Evolutionary conservation across 129 eudicot genomes (phyloP), one percentile per base, ranked within the genome.

Genomic region (Oenanthe sinensis): DNA sequence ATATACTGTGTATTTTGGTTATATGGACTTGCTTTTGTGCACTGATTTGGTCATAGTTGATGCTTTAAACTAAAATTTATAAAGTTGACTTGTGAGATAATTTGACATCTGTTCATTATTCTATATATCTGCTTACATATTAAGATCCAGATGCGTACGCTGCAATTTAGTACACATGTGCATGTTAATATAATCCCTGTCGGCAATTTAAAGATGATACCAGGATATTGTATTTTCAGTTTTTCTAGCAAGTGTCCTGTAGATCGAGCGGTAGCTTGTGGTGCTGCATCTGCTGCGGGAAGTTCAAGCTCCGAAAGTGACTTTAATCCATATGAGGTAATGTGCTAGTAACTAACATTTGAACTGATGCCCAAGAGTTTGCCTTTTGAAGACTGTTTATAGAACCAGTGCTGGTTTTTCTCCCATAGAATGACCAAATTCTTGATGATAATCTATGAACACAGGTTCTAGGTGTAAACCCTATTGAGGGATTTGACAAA

Each of bases 211-310:
- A 78, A 43, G 50, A 71, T 40, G 72, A 50, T 48, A 60, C 37
- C 49, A 55, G 30, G 43, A 48, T 80, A 8, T 81, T 79, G 77
- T 48, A 79, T 74, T 74, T 75, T 37, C 81, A 91, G 97, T 80
- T 49, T 83, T 71, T 71, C 84, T 55, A 83, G 83, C 72, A 7
- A 74, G 46, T 71, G 37, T 78, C 85, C 82, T 19, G 65, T 40
- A 72, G 84, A 68, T 79, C 82, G 45, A 79, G 79, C 84, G 79
- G 84, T 86, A 70, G 52, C 84, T 44, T 82, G 87, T 82, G 89
- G 93, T 77, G 96, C 96, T 84, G 86, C 92, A 4, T 91, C 93
- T 6, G 97, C 97, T 44, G 98, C 98, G 50, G 98, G 95, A 79
- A 88, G 89, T 81, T 78, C 97, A 26, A 90, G 91, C 78, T 86